Evolutionary conservation across 2,329 filamentous ascomycete genomes (phyloP).

Genomic region (Colletotrichum magnum): DNA sequence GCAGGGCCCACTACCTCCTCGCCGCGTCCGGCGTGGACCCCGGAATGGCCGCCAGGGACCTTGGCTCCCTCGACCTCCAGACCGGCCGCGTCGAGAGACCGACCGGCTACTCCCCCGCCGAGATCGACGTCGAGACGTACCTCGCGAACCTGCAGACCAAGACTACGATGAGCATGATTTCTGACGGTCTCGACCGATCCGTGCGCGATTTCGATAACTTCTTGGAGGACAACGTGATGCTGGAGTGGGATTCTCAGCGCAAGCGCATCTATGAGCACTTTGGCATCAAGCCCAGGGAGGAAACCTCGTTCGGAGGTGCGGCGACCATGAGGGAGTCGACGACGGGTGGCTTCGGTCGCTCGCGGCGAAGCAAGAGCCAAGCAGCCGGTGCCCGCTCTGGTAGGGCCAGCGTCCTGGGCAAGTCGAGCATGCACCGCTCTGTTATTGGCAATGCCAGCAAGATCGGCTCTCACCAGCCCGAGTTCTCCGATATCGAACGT

Average conservation of each 20-base stretch:
- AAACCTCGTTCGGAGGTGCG: conserved; percentile 50
- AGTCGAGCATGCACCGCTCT: conserved; percentile 82
- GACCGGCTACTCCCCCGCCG: conserved; percentile 59
- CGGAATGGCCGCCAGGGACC: conserved; percentile 85
- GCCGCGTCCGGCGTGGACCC: conserved; percentile 95
- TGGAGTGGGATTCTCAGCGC: conserved; percentile 96
- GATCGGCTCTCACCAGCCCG: conserved; percentile 69
- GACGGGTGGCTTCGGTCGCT: conserved; percentile 72
- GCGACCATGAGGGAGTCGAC: conserved; percentile 61
- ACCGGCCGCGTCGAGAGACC: conserved; percentile 61
- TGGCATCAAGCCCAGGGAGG: conserved; percentile 79
- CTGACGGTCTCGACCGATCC: conserved; percentile 90
- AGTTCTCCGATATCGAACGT: conserved; percentile 79
- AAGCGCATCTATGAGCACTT: conserved; percentile 97
- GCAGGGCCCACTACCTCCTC: conserved; percentile 88
- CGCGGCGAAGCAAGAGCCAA: conserved; percentile 64
- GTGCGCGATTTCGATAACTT: conserved; percentile 94
- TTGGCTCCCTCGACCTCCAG: conserved; percentile 81
- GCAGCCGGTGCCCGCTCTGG: conserved; percentile 71
- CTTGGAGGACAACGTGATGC: conserved; percentile 92
- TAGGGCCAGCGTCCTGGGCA: conserved; percentile 63
- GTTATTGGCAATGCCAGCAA: conserved; percentile 86
- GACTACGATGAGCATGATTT: conserved; percentile 91
- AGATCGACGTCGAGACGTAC: conserved; percentile 83
- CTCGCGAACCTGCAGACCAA: conserved; percentile 89